Evolutionary conservation across 208 protist species (phyloP).

Genomic region (Acanthamoeba sp.): DNA sequence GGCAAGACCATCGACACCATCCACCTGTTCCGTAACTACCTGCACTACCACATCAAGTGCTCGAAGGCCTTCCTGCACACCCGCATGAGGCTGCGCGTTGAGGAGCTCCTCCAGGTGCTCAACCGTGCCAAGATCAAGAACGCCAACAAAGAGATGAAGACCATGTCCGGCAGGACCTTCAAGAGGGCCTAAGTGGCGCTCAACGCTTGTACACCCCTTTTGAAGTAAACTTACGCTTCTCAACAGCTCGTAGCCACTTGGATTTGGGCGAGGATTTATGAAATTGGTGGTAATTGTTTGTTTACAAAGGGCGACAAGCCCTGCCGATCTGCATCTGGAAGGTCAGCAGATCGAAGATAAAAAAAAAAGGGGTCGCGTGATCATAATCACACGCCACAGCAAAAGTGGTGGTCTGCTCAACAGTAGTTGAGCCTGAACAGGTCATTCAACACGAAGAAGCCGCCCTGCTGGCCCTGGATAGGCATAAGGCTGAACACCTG

Average conservation of each 20-base stretch:
- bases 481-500: conserved; percentile 69
- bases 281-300: too few species aligned
- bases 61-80: conserved; percentile 92
- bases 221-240: too few species aligned
- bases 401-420: neutral
- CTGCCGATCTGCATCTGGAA: neutral
- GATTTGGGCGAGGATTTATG: too few species aligned
- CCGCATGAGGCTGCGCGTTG: conserved; percentile 90
- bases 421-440: conserved; percentile 69
- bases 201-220: neutral
- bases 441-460: conserved; percentile 68
- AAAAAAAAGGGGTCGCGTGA: too few species aligned
- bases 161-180: conserved; percentile 74
- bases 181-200: conserved; percentile 48
- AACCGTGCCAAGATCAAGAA: conserved; percentile 90
- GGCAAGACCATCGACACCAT: conserved; percentile 84
- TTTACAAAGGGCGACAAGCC: conserved; percentile 8
- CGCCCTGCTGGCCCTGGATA: conserved; percentile 58
- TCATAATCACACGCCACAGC: neutral
- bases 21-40: conserved; percentile 91
- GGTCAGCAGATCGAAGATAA: neutral
- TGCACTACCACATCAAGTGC: conserved; percentile 94
- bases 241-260: too few species aligned
- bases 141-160: conserved; percentile 79
- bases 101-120: conserved; percentile 87